Percentiles rank a stretch among this genome's conserved stretches.
phyloP scores from a whole-genome alignment of 768 basidiomycete species.

The Phlebiopsis gigantea region DNA sequence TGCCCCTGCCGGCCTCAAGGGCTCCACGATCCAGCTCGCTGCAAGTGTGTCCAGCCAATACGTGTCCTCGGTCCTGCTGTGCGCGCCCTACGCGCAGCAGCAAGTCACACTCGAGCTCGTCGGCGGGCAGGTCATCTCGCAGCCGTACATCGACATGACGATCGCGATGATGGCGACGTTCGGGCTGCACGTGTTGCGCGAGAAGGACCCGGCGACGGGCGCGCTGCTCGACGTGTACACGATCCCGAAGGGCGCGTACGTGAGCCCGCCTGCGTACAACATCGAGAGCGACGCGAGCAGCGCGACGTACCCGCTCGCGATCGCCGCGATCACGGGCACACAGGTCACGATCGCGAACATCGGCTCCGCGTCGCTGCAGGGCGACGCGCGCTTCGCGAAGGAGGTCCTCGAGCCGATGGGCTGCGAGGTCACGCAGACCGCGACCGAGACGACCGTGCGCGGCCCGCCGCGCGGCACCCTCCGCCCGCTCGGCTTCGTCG shows the following conservation, averaged over 20 bases:
- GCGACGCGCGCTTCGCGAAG: constrained; percentile 95
- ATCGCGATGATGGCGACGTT: constrained; percentile 96
- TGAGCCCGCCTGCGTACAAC: constrained; percentile 73
- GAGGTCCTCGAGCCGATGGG: constrained; percentile 95
- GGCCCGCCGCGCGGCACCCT: constrained; percentile 83
- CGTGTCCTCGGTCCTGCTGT: constrained; percentile 93
- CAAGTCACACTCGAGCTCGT: constrained; percentile 85
- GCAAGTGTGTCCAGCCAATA: constrained; percentile 98
- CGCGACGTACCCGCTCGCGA: constrained; percentile 94
- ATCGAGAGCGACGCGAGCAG: constrained; percentile 96
- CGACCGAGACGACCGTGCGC: constrained; percentile 82
- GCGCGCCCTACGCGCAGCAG: constrained; percentile 86
- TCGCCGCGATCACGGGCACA: constrained; percentile 97
- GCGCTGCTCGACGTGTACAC: constrained; percentile 74
- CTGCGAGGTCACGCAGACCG: constrained; percentile 84
- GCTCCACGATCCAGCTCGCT: constrained; percentile 78
- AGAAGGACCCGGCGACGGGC: constrained; percentile 54
- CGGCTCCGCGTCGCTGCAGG: constrained; percentile 85
- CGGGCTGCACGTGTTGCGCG: constrained; percentile 70
- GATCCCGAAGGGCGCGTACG: constrained; percentile 77
- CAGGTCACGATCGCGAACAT: constrained; percentile 92
- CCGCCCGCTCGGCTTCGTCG: constrained; percentile 78
- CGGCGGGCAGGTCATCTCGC: constrained; percentile 94
- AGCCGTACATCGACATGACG: constrained; percentile 99
- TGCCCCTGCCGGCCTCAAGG: constrained; percentile 74